Evolutionary conservation across 1,139 yeast genomes (phyloP).

Genomic region (Hanseniaspora uvarum): DNA sequence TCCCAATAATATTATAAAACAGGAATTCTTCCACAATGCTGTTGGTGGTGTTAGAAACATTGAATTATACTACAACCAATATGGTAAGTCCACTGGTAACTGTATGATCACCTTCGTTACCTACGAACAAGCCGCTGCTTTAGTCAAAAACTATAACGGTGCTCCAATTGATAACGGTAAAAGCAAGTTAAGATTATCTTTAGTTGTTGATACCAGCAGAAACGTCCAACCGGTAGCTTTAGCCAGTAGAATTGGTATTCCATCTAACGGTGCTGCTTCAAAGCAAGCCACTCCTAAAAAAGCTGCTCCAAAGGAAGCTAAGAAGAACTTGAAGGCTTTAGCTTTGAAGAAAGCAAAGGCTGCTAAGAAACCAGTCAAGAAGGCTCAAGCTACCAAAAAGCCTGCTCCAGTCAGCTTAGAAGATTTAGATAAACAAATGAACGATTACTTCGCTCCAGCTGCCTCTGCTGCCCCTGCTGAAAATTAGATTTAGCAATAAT

Average conservation of each 20-base stretch:
- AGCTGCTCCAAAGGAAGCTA: conserved; percentile 22
- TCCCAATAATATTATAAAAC: conserved; percentile 23
- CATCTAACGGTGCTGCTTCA: conserved; percentile 15
- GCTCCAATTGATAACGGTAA: conserved; percentile 89
- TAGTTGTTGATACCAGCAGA: conserved; percentile 63
- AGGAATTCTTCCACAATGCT: conserved; percentile 84
- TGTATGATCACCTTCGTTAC: conserved; percentile 74
- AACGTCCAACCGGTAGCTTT: conserved; percentile 59
- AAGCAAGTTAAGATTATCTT: conserved; percentile 66
- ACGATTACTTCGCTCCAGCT: conserved; percentile 54
- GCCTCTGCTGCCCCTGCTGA: conserved; percentile 28
- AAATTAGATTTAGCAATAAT: background rate
- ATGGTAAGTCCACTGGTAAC: conserved; percentile 84
- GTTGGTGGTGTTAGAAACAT: conserved; percentile 75
- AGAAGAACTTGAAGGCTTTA: conserved; percentile 19
- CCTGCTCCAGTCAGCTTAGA: conserved; percentile 43
- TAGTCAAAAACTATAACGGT: conserved; percentile 78
- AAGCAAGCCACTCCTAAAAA: conserved; percentile 24
- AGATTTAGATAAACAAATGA: conserved; percentile 88
- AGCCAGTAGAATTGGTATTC: conserved; percentile 27
- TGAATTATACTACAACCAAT: conserved; percentile 69
- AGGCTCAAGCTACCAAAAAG: conserved; percentile 32
- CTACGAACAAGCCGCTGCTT: conserved; percentile 58
- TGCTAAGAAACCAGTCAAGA: conserved; percentile 27
- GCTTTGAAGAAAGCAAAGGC: conserved; percentile 25